Conservation (phyloP, 768 basidiomycete genomes). For the Naematelia aurantialba region DNA sequence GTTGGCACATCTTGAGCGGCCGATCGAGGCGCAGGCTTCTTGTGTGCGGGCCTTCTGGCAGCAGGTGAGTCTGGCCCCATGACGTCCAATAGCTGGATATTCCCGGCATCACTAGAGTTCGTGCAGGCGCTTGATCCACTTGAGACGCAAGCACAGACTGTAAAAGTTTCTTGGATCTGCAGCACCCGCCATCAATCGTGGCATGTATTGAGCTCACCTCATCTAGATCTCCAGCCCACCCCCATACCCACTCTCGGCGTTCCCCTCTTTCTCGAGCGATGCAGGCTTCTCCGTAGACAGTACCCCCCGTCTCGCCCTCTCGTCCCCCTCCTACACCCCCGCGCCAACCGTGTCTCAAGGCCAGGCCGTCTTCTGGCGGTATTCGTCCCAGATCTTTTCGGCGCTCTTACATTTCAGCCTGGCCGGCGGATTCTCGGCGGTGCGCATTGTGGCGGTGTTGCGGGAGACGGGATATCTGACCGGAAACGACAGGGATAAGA, state of each 20-base stretch:
- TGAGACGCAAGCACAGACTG: too few relatives aligned
- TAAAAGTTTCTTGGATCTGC: too few relatives aligned
- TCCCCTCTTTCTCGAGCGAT: too few relatives aligned
- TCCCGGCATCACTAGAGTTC: neutral
- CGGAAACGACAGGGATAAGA: constrained; percentile 22
- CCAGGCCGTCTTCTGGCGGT: constrained; percentile 48
- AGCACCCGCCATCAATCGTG: neutral
- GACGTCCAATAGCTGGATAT: neutral
- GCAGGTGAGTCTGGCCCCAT: constrained; percentile 28
- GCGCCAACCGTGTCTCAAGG: constrained; percentile 35
- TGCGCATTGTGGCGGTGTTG: constrained; percentile 36
- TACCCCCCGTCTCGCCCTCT: constrained; percentile 11
- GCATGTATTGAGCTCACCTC: too few relatives aligned
- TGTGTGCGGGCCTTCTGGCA: constrained; percentile 37
- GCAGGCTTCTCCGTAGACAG: too few relatives aligned
- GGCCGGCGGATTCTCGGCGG: constrained; percentile 44
- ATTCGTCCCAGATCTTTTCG: constrained; percentile 40
- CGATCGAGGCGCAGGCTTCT: constrained; percentile 13
- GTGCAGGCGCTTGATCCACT: too few relatives aligned
- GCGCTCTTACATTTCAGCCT: constrained; percentile 45
- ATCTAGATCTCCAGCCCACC: constrained; percentile 9
- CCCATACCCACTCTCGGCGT: neutral
- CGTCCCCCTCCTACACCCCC: constrained; percentile 7
- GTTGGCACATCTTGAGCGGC: constrained; percentile 25
- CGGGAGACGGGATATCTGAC: constrained; percentile 48